Evolutionary conservation across 192 early-diverging fungal species (phyloP).

Genomic region (Linnemannia exigua): DNA sequence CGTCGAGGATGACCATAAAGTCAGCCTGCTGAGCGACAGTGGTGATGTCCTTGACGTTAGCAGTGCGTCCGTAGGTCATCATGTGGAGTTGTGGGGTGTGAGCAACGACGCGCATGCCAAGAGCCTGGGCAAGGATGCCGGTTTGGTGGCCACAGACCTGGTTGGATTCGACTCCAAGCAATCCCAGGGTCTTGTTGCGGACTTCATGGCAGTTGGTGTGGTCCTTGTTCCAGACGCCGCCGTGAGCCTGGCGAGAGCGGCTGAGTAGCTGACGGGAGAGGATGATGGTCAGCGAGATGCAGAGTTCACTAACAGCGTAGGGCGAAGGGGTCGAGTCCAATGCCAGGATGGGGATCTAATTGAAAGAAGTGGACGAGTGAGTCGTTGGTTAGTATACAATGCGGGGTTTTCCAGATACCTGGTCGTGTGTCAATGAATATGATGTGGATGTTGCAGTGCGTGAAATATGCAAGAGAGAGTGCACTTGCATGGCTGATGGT

Average conservation of each 20-base stretch:
- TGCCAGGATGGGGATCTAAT: conserved; percentile 48
- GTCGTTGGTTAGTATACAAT: background rate
- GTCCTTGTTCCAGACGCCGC: conserved; percentile 53
- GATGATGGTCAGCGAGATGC: conserved; percentile 56
- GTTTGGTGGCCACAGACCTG: conserved; percentile 46
- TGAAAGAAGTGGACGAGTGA: background rate
- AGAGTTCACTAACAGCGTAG: conserved; percentile 56
- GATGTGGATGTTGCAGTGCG: background rate
- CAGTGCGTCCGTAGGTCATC: conserved; percentile 54
- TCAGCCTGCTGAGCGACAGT: conserved; percentile 48
- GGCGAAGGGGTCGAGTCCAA: conserved; percentile 55
- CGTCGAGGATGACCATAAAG: conserved; percentile 51
- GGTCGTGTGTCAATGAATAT: background rate
- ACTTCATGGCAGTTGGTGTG: conserved; percentile 55
- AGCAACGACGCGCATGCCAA: conserved; percentile 52
- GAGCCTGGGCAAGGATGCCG: conserved; percentile 50
- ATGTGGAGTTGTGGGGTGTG: conserved; percentile 50
- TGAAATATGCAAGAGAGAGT: background rate
- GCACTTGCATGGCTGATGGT: conserved; percentile 51
- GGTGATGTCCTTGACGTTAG: conserved; percentile 51
- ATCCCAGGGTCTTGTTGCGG: conserved; percentile 50
- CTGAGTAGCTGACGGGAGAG: conserved; percentile 50
- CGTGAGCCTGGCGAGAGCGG: conserved; percentile 47
- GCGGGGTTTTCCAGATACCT: background rate
- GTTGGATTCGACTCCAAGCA: conserved; percentile 49